Evolutionary conservation across 1,284 basidiomycete species (phyloP).

Genomic region (Polyporus tsugae): DNA sequence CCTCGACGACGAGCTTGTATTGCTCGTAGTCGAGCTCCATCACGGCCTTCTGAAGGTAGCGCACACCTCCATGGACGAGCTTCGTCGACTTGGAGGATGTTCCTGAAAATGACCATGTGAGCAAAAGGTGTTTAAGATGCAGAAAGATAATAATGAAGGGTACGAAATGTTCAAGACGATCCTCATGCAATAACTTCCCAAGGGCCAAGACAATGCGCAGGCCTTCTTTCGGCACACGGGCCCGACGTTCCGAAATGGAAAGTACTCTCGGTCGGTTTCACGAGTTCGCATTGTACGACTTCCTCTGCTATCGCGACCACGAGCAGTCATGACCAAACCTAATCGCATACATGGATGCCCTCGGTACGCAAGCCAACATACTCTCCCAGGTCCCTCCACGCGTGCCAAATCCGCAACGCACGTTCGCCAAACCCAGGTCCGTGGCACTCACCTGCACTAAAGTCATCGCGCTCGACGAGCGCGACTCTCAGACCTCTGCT

Average conservation of each 20-base stretch:
- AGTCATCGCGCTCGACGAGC: slow-evolving; percentile 94
- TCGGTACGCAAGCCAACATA: background rate
- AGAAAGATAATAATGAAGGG: background rate
- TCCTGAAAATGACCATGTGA: slow-evolving; percentile 53
- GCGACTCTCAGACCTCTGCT: slow-evolving; percentile 93
- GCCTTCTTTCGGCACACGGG: background rate
- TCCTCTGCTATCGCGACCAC: background rate
- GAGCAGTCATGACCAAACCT: background rate
- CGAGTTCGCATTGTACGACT: background rate
- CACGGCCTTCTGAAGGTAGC: slow-evolving; percentile 97
- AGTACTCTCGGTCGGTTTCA: background rate
- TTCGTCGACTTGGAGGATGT: slow-evolving; percentile 98
- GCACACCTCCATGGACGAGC: slow-evolving; percentile 96
- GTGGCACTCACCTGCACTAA: slow-evolving; percentile 75
- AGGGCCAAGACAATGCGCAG: background rate
- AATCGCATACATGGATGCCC: background rate
- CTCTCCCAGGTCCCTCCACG: slow-evolving; percentile 19
- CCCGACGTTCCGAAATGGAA: background rate
- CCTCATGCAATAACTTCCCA: background rate
- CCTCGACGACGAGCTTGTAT: slow-evolving; percentile 96
- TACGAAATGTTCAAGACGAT: background rate
- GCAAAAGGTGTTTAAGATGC: background rate
- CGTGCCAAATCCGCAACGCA: slow-evolving; percentile 15
- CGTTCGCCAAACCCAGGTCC: slow-evolving; percentile 18
- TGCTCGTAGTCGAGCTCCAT: slow-evolving; percentile 97